Conservation (phyloP, 805 yeast species). For the Candida gorgasii region DNA sequence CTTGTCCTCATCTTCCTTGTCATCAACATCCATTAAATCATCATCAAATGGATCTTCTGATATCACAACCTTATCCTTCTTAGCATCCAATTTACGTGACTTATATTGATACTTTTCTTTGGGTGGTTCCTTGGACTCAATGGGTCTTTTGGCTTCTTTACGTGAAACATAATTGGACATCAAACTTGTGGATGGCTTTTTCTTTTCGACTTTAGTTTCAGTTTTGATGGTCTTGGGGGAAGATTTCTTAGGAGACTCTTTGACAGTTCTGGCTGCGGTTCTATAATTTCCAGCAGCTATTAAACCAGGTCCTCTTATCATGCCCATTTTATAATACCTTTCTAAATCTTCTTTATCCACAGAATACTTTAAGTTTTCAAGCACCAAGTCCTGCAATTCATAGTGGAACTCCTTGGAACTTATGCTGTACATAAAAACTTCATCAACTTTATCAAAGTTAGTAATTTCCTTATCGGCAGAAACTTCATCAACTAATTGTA, state of each 20-base stretch:
- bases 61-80: constrained; percentile 38
- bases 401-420: constrained; percentile 11
- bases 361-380: constrained; percentile 16
- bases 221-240: neutral
- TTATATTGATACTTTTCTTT: constrained; percentile 29
- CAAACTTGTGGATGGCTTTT: constrained; percentile 17
- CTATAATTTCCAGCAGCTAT: constrained; percentile 1
- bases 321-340: constrained; percentile 27
- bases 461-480: constrained; percentile 17
- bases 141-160: constrained; percentile 14
- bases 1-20: too few species aligned
- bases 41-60: constrained; percentile 17
- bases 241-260: too few species aligned
- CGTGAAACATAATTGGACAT: constrained; percentile 33
- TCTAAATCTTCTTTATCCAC: constrained; percentile 17
- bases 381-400: constrained; percentile 19
- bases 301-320: constrained; percentile 32
- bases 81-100: constrained; percentile 34
- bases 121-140: constrained; percentile 9
- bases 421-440: constrained; percentile 44
- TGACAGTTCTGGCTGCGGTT: constrained; percentile 4
- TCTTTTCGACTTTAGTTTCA: constrained; percentile 6
- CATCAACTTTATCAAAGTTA: constrained; percentile 27
- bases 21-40: constrained; percentile 8
- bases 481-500: constrained; percentile 18